phyloP scores from a whole-genome alignment of 257 asterid species.

The Gentiana macrophylla region DNA sequence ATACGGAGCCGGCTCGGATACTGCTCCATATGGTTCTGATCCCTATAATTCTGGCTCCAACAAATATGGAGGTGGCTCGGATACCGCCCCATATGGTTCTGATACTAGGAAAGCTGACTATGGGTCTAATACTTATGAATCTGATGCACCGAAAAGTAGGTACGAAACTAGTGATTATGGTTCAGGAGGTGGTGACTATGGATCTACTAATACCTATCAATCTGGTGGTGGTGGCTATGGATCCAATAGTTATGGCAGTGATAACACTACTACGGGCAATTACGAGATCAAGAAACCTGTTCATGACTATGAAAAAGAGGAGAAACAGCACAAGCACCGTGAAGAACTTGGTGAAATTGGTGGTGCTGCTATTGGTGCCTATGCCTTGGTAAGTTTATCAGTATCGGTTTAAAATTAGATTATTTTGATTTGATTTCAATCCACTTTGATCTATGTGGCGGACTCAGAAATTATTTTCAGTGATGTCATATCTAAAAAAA shows the following conservation, averaged over 20 bases:
- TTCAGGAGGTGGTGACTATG: not conserved
- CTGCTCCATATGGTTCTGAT: not conserved
- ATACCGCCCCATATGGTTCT: not conserved
- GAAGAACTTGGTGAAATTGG: conserved; percentile 45
- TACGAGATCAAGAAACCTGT: conserved; percentile 1
- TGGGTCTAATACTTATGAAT: not conserved
- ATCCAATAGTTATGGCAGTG: not conserved
- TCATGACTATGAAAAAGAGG: conserved; percentile 33
- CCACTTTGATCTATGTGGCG: no score
- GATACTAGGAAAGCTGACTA: not conserved
- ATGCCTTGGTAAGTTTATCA: conserved; percentile 38
- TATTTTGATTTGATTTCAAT: no score
- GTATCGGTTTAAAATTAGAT: no score
- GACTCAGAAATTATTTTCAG: no score
- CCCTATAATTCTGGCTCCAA: not conserved
- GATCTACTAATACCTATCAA: not conserved
- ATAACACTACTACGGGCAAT: not conserved
- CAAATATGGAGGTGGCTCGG: not conserved
- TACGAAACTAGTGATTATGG: no score
- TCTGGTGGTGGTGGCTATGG: not conserved
- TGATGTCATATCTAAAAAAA: no score
- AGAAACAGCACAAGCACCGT: conserved; percentile 45
- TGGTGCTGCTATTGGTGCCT: conserved; percentile 44
- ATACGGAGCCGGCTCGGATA: not conserved
- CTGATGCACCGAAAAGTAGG: not conserved